A percentile compares a stretch with the other conserved stretches of the same genome.
These are phyloP conservation scores for Mycena leptocephala DNA, from an alignment of 768 basidiomycete genomes.

Conservation along the genomic window DNA sequence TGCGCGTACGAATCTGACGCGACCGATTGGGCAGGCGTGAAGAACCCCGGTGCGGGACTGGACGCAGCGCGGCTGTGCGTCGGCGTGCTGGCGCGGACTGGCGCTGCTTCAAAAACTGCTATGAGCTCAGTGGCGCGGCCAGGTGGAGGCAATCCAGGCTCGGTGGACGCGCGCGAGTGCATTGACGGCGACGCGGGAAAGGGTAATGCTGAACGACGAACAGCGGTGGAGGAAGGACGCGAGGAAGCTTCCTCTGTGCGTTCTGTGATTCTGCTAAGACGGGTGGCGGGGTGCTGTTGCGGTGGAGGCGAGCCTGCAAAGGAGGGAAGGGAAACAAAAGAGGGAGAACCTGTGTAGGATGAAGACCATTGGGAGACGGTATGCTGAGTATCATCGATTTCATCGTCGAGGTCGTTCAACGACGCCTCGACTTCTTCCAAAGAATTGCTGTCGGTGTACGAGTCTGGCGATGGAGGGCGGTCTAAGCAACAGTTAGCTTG, in stretches of 20 bases:
- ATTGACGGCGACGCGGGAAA: constrained; percentile 54
- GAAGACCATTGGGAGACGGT: constrained; percentile 77
- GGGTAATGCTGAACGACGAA: constrained; percentile 26
- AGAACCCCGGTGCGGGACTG: constrained; percentile 48
- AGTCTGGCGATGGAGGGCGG: constrained; percentile 41
- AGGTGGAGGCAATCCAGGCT: constrained; percentile 69
- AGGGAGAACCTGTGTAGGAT: constrained; percentile 64
- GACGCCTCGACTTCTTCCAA: constrained; percentile 83
- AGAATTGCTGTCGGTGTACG: constrained; percentile 70
- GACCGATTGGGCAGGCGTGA: constrained; percentile 44
- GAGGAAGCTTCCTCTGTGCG: constrained; percentile 84
- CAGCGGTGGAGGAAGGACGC: constrained; percentile 67
- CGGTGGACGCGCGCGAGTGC: constrained; percentile 74
- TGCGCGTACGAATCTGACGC: constrained; percentile 49
- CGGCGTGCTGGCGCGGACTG: constrained; percentile 53
- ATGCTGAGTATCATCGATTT: constrained; percentile 77
- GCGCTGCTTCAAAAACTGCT: constrained; percentile 78
- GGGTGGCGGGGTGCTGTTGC: constrained; percentile 53
- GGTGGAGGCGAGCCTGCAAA: constrained; percentile 53
- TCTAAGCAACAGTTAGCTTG: not conserved
- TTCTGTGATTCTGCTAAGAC: constrained; percentile 88
- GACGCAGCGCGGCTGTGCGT: constrained; percentile 72
- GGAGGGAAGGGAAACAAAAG: constrained; percentile 62
- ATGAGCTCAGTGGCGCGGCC: constrained; percentile 81
- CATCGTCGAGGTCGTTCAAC: constrained; percentile 77